A percentile compares a stretch with the other conserved stretches of the same genome.
phyloP scores from a whole-genome alignment of 345 rosid genomes.

The Kernera saxatilis region DNA sequence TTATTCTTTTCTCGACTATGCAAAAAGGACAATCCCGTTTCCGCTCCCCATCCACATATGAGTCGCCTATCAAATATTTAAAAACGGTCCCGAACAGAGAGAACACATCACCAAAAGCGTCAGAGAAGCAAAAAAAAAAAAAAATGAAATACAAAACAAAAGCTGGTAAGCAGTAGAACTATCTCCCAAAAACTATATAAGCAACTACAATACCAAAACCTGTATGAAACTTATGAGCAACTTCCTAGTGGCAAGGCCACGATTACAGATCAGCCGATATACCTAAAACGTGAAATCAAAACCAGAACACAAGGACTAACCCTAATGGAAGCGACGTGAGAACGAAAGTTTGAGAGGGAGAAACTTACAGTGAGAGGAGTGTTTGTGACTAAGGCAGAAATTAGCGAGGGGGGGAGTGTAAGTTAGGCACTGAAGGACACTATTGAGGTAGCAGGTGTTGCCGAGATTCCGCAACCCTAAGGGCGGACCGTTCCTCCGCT shows the following conservation, averaged over 20 bases:
- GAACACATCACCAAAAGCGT: neutral
- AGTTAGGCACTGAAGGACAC: constrained; percentile 93
- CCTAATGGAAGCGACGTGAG: neutral
- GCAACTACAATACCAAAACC: constrained; percentile 3
- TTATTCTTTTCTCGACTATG: constrained; percentile 69
- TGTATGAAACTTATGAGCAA: neutral
- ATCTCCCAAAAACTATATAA: neutral
- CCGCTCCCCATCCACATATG: constrained; percentile 39
- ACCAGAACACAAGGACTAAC: neutral
- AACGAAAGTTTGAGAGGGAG: neutral
- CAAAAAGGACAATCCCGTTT: constrained; percentile 93
- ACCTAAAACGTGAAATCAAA: neutral
- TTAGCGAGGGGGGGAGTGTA: constrained; percentile 98
- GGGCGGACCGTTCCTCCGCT: constrained; percentile 75
- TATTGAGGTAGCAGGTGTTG: constrained; percentile 93
- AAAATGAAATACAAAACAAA: neutral
- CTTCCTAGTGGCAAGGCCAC: neutral
- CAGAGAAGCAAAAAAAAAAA: neutral
- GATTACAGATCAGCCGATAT: neutral
- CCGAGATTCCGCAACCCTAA: constrained; percentile 93
- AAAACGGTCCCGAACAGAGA: neutral
- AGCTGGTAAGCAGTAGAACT: neutral
- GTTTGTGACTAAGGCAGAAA: constrained; percentile 78
- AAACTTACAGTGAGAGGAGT: constrained; percentile 69
- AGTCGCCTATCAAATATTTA: constrained; percentile 47